A percentile compares a stretch with the other conserved stretches of the same genome.
These are phyloP conservation scores for Botrytis aclada DNA, from an alignment of 2,329 filamentous ascomycete genomes.

Conservation along the genomic window DNA sequence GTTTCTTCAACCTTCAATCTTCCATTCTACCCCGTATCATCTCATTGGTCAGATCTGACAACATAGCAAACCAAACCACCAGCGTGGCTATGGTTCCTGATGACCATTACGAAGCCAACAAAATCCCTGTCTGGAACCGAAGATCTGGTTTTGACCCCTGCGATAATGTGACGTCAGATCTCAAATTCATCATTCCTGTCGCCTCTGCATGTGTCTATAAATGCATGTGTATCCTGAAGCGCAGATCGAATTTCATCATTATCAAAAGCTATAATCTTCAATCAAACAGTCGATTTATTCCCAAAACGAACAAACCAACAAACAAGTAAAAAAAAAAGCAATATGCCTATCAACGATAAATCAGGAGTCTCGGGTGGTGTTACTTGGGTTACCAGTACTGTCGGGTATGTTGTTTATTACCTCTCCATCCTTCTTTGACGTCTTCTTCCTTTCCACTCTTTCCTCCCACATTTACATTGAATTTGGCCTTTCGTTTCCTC, in stretches of 20 bases:
- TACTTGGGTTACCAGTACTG: constrained; percentile 26
- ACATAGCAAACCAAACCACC: background rate
- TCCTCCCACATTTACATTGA: background rate
- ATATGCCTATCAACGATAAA: constrained; percentile 20
- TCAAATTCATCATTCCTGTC: background rate
- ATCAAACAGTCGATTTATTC: background rate
- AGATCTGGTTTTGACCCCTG: background rate
- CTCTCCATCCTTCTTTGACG: too few species aligned
- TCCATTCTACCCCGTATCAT: background rate
- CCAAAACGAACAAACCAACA: background rate
- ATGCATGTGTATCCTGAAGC: background rate
- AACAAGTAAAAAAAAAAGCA: background rate
- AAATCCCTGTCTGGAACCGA: background rate
- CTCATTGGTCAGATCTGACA: background rate
- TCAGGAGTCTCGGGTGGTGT: constrained; percentile 23
- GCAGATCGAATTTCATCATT: background rate
- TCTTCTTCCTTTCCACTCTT: background rate
- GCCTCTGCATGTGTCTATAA: background rate
- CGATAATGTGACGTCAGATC: background rate
- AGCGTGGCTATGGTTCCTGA: background rate
- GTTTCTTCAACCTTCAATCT: background rate
- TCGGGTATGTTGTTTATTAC: constrained; percentile 18
- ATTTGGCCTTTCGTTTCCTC: background rate
- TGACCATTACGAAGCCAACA: background rate
- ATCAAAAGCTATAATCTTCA: background rate